A percentile compares a stretch with the other conserved stretches of the same genome.
phyloP scores from a whole-genome alignment of 805 yeast genomes.

The Torulaspora delbrueckii region DNA sequence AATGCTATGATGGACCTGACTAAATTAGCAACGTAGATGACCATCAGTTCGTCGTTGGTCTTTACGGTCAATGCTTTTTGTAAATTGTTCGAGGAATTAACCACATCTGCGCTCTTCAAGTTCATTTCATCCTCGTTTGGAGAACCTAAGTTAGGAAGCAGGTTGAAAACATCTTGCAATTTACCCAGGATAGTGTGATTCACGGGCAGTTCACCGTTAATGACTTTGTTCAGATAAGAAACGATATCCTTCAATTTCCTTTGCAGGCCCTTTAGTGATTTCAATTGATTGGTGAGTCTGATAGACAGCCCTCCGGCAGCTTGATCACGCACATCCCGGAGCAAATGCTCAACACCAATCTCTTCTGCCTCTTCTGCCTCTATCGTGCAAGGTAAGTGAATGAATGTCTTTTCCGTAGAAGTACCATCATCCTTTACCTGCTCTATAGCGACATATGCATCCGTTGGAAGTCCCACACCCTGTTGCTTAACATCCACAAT shows the following conservation, averaged over 20 bases:
- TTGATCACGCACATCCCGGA: conserved; percentile 92
- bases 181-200: conserved; percentile 89
- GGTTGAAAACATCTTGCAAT: conserved; percentile 89
- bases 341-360: conserved; percentile 94
- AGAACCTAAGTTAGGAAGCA: conserved; percentile 70
- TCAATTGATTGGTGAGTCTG: conserved; percentile 81
- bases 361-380: conserved; percentile 99
- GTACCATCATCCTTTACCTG: conserved; percentile 96
- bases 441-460: conserved; percentile 88
- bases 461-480: conserved; percentile 87
- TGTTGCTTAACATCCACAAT: conserved; percentile 87
- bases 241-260: conserved; percentile 75
- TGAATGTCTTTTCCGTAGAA: conserved; percentile 84
- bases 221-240: conserved; percentile 68
- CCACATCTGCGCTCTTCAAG: conserved; percentile 28
- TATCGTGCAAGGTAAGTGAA: conserved; percentile 85
- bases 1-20: conserved; percentile 94
- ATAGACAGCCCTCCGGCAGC: conserved; percentile 91
- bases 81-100: conserved; percentile 45
- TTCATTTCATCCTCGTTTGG: conserved; percentile 35
- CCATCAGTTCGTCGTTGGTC: conserved; percentile 95
- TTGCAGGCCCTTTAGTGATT: conserved; percentile 80
- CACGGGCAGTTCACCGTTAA: conserved; percentile 67
- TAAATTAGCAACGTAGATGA: conserved; percentile 80
- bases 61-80: conserved; percentile 81